These are phyloP conservation scores for Chaetomium sp. DNA, from an alignment of 2,329 filamentous ascomycete species.

Conservation along the genomic window DNA sequence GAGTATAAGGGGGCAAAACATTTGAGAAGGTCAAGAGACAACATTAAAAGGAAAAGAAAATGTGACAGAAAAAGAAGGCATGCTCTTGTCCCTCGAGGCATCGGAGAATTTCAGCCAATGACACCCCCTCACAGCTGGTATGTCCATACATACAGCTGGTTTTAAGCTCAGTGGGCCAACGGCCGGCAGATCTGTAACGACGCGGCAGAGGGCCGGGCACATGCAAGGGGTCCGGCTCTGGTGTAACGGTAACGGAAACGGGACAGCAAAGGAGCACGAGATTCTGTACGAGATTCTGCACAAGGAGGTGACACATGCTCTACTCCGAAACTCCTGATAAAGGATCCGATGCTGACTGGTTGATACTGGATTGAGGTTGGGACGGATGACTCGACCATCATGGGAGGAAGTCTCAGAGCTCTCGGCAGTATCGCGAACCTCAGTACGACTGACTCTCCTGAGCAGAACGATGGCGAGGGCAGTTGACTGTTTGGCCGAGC, in stretches of 20 bases:
- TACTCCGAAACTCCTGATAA: background rate
- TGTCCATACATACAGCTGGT: too few relatives aligned
- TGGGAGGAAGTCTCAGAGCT: background rate
- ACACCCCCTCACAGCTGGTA: background rate
- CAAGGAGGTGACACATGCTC: background rate
- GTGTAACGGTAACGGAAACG: background rate
- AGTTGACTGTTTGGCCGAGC: background rate
- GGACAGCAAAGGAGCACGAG: background rate
- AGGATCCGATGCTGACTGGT: background rate
- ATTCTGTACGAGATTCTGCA: constrained; percentile 4
- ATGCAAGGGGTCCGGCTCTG: background rate
- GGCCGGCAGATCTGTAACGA: constrained; percentile 2
- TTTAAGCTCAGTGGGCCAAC: constrained; percentile 1
- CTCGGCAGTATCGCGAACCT: background rate
- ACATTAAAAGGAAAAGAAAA: background rate
- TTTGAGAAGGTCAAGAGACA: background rate
- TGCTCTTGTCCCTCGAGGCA: too few relatives aligned
- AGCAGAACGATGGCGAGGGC: background rate
- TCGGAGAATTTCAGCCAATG: constrained; percentile 3
- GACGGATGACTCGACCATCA: background rate
- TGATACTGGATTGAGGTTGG: background rate
- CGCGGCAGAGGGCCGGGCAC: background rate
- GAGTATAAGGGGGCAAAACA: too few relatives aligned
- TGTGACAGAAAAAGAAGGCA: background rate
- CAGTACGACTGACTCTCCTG: background rate